Conservation (phyloP, 2,329 filamentous ascomycete species). For the Colletotrichum cuscutae region DNA sequence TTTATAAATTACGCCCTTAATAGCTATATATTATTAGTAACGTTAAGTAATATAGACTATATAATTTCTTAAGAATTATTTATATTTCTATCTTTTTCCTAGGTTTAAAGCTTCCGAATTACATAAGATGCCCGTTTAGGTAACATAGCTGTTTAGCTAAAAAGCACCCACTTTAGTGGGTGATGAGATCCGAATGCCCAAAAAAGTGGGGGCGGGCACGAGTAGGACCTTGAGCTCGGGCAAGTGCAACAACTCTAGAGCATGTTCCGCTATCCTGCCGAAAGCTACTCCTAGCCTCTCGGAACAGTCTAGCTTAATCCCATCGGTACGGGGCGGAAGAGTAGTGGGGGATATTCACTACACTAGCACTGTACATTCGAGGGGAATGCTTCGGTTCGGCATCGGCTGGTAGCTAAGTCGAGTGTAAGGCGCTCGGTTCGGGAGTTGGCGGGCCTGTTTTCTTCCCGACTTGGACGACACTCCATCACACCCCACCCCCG, state of each 20-base stretch:
- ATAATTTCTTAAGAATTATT: too few species aligned
- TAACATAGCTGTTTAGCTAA: too few species aligned
- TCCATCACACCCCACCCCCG: not conserved
- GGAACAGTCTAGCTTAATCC: not conserved
- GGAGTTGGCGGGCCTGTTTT: constrained; percentile 3
- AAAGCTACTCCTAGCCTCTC: not conserved
- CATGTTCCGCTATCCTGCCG: too few species aligned
- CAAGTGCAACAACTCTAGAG: not conserved
- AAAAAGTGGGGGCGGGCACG: too few species aligned
- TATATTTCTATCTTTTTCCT: too few species aligned
- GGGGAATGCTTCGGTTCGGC: constrained; percentile 5
- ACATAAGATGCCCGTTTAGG: too few species aligned
- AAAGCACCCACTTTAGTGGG: too few species aligned
- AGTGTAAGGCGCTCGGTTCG: not conserved
- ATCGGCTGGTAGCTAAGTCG: not conserved
- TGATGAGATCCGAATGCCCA: too few species aligned
- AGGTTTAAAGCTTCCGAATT: too few species aligned
- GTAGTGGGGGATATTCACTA: not conserved
- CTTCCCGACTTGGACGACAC: not conserved
- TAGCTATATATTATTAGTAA: too few species aligned
- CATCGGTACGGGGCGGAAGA: constrained; percentile 3
- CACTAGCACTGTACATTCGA: not conserved
- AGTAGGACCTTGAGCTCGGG: not conserved
- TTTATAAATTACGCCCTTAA: too few species aligned
- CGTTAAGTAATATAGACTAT: too few species aligned